Evolutionary conservation across 2,329 filamentous ascomycete genomes (phyloP).

Genomic region (Claviceps sp.): DNA sequence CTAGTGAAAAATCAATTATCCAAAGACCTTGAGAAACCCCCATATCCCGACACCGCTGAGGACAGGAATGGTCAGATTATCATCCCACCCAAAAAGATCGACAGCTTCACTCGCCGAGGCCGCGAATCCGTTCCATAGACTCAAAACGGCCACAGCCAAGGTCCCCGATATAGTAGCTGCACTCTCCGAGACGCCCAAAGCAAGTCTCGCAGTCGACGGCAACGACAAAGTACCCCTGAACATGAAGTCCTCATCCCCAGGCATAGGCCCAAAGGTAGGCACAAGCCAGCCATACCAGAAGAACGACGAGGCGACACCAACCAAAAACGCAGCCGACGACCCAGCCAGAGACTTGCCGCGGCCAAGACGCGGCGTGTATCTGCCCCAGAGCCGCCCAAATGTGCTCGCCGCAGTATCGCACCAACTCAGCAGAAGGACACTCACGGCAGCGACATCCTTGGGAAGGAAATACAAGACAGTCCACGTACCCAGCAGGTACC

Average conservation of each 20-base stretch:
- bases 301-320: conserved; percentile 70
- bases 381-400: conserved; percentile 78
- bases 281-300: conserved; percentile 83
- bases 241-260: conserved; percentile 59
- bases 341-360: conserved; percentile 86
- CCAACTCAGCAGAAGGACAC: conserved; percentile 85
- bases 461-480: conserved; percentile 74
- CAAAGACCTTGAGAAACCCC: conserved; percentile 83
- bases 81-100: conserved; percentile 88
- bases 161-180: conserved; percentile 54
- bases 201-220: conserved; percentile 42
- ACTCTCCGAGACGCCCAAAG: conserved; percentile 45
- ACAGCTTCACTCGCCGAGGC: conserved; percentile 82
- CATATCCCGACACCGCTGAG: conserved; percentile 80
- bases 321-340: conserved; percentile 66
- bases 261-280: conserved; percentile 51
- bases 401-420: conserved; percentile 96
- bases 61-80: conserved; percentile 93
- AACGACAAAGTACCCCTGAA: conserved; percentile 67
- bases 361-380: conserved; percentile 75
- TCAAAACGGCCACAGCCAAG: conserved; percentile 65
- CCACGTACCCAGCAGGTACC: conserved; percentile 87
- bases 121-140: conserved; percentile 75
- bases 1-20: conserved; percentile 23
- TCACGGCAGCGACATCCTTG: conserved; percentile 85